phyloP scores from a whole-genome alignment of 768 basidiomycete genomes.

The Phylloporus arenicola region DNA sequence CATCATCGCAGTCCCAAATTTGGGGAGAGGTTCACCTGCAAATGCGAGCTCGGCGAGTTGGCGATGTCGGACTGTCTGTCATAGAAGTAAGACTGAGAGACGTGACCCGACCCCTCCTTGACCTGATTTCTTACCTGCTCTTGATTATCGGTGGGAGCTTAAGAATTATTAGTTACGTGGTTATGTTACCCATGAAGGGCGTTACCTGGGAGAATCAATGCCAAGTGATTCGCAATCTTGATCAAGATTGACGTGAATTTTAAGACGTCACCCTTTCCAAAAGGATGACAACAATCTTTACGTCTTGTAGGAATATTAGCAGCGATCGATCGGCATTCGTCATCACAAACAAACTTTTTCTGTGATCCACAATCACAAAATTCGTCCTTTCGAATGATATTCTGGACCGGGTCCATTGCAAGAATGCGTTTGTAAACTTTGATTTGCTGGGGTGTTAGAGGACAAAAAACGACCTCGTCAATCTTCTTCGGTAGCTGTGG shows the following conservation, averaged over 20 bases:
- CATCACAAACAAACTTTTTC: constrained; percentile 40
- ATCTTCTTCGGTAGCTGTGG: constrained; percentile 77
- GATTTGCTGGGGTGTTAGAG: constrained; percentile 67
- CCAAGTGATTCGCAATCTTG: constrained; percentile 86
- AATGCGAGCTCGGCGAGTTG: constrained; percentile 60
- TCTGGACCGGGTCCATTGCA: constrained; percentile 58
- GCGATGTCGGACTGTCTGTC: constrained; percentile 49
- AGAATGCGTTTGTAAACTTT: constrained; percentile 70
- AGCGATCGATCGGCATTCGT: background rate
- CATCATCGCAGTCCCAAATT: constrained; percentile 58
- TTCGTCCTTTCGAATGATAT: constrained; percentile 66
- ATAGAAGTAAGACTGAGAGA: background rate
- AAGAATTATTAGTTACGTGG: background rate
- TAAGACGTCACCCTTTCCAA: constrained; percentile 52
- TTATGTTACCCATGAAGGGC: background rate
- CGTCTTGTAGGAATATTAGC: constrained; percentile 38
- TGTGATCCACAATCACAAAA: constrained; percentile 65
- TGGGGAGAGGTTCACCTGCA: constrained; percentile 49
- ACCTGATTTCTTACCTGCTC: constrained; percentile 51
- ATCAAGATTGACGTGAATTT: constrained; percentile 78
- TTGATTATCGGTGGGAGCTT: constrained; percentile 61
- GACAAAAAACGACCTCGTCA: constrained; percentile 93
- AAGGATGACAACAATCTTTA: constrained; percentile 52
- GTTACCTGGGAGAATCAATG: constrained; percentile 75
- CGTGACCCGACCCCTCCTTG: background rate